A percentile compares a stretch with the other conserved stretches of the same genome.
Evolutionary conservation across 139 green algal genomes (phyloP).

Genomic region (Asterochloris erici): DNA sequence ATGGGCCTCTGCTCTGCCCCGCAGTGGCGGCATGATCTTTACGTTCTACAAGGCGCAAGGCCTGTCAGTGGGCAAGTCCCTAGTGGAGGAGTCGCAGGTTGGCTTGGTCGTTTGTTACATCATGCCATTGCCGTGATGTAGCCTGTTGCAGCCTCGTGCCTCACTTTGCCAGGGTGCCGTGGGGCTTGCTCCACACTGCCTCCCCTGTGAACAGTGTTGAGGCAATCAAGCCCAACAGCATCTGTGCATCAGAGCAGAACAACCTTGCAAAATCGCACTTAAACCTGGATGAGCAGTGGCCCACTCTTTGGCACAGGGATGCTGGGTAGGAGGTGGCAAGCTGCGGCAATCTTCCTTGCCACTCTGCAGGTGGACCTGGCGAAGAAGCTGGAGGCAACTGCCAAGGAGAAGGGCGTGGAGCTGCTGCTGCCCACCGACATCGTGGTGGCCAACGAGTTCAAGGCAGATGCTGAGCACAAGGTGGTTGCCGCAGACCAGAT

Average conservation of each 20-base stretch:
- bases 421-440: slow-evolving; percentile 95
- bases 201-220: no score
- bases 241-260: no score
- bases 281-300: neutral
- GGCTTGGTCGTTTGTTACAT: neutral
- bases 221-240: no score
- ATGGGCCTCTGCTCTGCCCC: neutral
- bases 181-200: no score
- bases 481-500: slow-evolving; percentile 72
- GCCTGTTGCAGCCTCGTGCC: no score
- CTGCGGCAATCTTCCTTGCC: no score
- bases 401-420: slow-evolving; percentile 63
- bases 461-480: slow-evolving; percentile 82
- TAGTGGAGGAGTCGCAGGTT: slow-evolving; percentile 84
- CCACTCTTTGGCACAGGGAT: neutral
- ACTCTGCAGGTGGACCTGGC: neutral
- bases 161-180: no score
- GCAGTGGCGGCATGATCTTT: slow-evolving; percentile 55
- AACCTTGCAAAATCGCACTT: neutral
- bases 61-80: slow-evolving; percentile 64
- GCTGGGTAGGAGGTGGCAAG: no score
- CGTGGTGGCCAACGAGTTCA: slow-evolving; percentile 94
- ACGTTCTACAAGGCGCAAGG: slow-evolving; percentile 64
- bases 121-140: neutral
- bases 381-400: neutral